These are phyloP conservation scores for Jamesozyma spencerorum DNA, from an alignment of 805 yeast genomes.

Conservation along the genomic window DNA sequence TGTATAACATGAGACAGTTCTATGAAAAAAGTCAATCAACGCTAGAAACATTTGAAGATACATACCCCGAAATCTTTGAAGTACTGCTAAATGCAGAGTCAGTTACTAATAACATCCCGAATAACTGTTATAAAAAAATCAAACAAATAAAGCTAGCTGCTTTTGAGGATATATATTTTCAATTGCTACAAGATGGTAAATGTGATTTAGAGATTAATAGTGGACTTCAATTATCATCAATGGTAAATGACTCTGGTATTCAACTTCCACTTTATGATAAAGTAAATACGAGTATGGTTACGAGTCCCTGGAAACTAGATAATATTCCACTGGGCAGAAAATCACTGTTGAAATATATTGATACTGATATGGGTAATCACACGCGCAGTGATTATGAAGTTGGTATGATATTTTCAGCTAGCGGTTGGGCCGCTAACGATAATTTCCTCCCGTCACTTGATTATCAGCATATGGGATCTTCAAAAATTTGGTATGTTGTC, in stretches of 20 bases:
- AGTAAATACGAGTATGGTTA: not conserved
- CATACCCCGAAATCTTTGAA: slow-evolving; percentile 7
- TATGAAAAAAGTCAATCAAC: slow-evolving; percentile 45
- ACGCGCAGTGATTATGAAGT: slow-evolving; percentile 39
- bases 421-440: slow-evolving; percentile 54
- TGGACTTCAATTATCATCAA: slow-evolving; percentile 28
- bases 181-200: slow-evolving; percentile 26
- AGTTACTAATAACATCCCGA: slow-evolving; percentile 1
- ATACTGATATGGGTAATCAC: slow-evolving; percentile 36
- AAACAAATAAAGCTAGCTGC: slow-evolving; percentile 8
- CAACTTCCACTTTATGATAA: slow-evolving; percentile 21
- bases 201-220: slow-evolving; percentile 31
- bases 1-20: slow-evolving; percentile 48
- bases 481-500: slow-evolving; percentile 53
- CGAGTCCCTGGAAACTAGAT: slow-evolving; percentile 48
- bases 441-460: slow-evolving; percentile 46
- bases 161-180: slow-evolving; percentile 39
- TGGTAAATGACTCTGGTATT: slow-evolving; percentile 35
- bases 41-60: slow-evolving; percentile 21
- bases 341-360: slow-evolving; percentile 40
- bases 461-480: slow-evolving; percentile 47
- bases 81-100: slow-evolving; percentile 16
- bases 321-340: slow-evolving; percentile 43
- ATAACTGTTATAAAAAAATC: not conserved
- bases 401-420: slow-evolving; percentile 45